Evolutionary conservation across 2,329 filamentous ascomycete genomes (phyloP).

Genomic region (Hysterium pulicare): DNA sequence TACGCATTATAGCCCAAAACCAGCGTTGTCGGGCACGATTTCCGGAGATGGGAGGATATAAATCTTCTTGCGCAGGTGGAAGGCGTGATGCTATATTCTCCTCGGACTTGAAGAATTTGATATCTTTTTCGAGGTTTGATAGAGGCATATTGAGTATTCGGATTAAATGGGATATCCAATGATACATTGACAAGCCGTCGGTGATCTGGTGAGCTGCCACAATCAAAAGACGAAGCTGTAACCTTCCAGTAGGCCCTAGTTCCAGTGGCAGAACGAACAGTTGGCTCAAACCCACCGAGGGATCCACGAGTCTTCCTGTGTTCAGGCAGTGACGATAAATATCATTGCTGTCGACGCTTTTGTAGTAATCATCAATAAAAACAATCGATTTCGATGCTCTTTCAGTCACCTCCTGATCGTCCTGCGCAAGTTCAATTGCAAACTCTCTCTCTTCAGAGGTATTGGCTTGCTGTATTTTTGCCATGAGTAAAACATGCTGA

Average conservation of each 20-base stretch:
- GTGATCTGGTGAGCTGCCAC: constrained; percentile 45
- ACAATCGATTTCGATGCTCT: constrained; percentile 28
- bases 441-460: constrained; percentile 25
- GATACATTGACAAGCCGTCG: constrained; percentile 43
- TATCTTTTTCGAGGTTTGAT: constrained; percentile 14
- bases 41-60: constrained; percentile 41
- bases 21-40: constrained; percentile 41
- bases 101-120: constrained; percentile 10
- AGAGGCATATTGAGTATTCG: constrained; percentile 32
- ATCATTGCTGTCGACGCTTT: constrained; percentile 30
- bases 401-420: constrained; percentile 26
- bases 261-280: constrained; percentile 38
- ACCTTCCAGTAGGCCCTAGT: constrained; percentile 19
- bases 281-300: constrained; percentile 34
- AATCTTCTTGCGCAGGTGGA: constrained; percentile 46
- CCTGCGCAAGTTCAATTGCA: constrained; percentile 28
- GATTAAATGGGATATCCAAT: constrained; percentile 43
- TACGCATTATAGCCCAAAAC: constrained; percentile 47
- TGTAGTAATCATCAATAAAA: constrained; percentile 40
- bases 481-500: constrained; percentile 39
- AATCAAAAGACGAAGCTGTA: constrained; percentile 34
- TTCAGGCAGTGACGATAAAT: constrained; percentile 45
- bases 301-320: constrained; percentile 37
- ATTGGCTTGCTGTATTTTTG: constrained; percentile 21
- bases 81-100: constrained; percentile 27